Percentiles rank a stretch among this genome's conserved stretches.
Evolutionary conservation across 176 grass and related monocot genomes (phyloP).

Genomic region (Oryza glaberrima): DNA sequence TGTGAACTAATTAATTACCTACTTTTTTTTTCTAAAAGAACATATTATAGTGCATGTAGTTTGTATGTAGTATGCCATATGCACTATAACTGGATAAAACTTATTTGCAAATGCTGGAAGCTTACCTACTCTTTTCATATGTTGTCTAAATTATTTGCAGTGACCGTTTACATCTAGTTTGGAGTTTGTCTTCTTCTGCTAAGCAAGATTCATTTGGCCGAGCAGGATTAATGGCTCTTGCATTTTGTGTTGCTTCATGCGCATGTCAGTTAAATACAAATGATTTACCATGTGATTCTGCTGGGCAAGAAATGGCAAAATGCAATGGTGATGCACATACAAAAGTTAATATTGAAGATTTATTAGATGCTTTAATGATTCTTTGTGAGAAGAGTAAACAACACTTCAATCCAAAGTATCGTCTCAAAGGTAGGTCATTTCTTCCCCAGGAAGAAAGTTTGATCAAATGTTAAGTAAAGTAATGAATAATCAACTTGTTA

Average conservation of each 20-base stretch:
- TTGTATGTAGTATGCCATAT: neutral
- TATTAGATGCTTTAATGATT: constrained; percentile 79
- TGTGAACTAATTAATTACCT: neutral
- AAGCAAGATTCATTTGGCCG: constrained; percentile 87
- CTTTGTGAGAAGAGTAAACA: constrained; percentile 95
- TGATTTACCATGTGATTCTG: constrained; percentile 38
- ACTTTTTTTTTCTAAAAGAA: constrained; percentile 8
- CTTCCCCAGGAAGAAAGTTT: neutral
- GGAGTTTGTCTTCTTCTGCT: constrained; percentile 71
- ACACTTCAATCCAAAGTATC: constrained; percentile 96
- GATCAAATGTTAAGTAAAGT: constrained; percentile 34
- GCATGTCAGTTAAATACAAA: constrained; percentile 56
- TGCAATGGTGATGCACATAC: constrained; percentile 39
- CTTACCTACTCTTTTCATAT: constrained; percentile 25
- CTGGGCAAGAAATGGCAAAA: constrained; percentile 43
- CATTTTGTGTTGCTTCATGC: constrained; percentile 78
- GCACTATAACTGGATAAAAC: constrained; percentile 5
- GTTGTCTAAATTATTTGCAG: constrained; percentile 53
- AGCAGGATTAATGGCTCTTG: constrained; percentile 92
- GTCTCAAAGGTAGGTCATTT: constrained; percentile 72
- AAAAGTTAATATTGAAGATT: constrained; percentile 49
- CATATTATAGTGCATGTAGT: neutral
- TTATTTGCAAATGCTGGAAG: constrained; percentile 8
- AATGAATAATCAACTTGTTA: constrained; percentile 40
- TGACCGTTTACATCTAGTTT: constrained; percentile 72